Percentiles rank a stretch among this genome's conserved stretches.
phyloP scores from a whole-genome alignment of 2,329 filamentous ascomycete genomes.

The Aspergillus sp. region DNA sequence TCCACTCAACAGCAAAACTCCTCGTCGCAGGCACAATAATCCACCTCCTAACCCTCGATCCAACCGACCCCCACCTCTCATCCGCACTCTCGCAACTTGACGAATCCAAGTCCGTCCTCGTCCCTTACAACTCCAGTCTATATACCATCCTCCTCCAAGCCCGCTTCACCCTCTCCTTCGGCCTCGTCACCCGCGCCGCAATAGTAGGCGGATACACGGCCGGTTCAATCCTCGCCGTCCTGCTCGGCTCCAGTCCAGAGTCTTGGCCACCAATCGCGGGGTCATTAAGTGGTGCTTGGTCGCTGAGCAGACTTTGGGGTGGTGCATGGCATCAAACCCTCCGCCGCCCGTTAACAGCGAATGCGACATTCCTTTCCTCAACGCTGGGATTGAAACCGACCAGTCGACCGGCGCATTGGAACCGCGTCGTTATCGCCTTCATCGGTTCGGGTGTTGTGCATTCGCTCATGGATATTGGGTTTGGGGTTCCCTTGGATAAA shows the following conservation, averaged over 20 bases:
- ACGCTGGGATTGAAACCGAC: conserved; percentile 6
- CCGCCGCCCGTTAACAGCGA: conserved; percentile 14
- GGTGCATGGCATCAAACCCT: conserved; percentile 25
- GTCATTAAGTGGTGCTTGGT: conserved; percentile 10
- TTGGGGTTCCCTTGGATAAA: conserved; percentile 12
- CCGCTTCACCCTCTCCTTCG: conserved; percentile 18
- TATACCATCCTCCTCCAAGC: neutral
- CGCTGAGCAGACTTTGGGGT: conserved; percentile 18
- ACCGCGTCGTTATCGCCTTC: conserved; percentile 17
- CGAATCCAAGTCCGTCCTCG: conserved; percentile 1
- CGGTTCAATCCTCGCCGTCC: conserved; percentile 7
- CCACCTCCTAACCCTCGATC: conserved; percentile 15
- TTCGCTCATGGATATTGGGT: conserved; percentile 18
- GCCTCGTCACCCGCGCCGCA: conserved; percentile 10
- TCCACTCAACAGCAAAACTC: conserved; percentile 1
- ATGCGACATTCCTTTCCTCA: conserved; percentile 15
- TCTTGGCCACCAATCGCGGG: conserved; percentile 20
- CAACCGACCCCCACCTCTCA: conserved; percentile 1
- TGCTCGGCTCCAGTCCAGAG: conserved; percentile 6
- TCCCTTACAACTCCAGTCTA: neutral
- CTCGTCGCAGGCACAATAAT: conserved; percentile 3
- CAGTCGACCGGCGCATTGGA: neutral
- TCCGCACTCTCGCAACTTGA: neutral
- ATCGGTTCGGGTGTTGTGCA: conserved; percentile 18
- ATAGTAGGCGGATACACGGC: conserved; percentile 16